Percentiles rank a stretch among this genome's conserved stretches.
These are phyloP conservation scores for Ophiostoma ips DNA, from an alignment of 2,329 filamentous ascomycete species.

Conservation along the genomic window DNA sequence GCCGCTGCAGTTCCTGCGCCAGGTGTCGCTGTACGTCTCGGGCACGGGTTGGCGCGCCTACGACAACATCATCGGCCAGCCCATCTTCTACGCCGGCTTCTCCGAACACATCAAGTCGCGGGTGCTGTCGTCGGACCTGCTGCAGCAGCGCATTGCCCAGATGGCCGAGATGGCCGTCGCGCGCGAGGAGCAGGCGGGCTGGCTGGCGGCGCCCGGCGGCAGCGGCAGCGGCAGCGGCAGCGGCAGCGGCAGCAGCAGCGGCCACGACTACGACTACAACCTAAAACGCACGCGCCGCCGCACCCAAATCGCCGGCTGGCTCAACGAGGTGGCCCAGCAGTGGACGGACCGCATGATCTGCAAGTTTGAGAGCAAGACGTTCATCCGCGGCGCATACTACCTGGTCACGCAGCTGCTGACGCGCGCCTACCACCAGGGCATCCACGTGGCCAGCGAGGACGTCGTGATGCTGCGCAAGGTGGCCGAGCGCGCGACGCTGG, in stretches of 20 bases:
- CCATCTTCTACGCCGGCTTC: constrained; percentile 86
- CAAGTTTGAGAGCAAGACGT: constrained; percentile 92
- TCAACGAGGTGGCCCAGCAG: constrained; percentile 70
- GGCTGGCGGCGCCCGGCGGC: constrained; percentile 32
- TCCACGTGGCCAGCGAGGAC: constrained; percentile 92
- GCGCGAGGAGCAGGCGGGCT: constrained; percentile 63
- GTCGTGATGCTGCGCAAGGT: constrained; percentile 70
- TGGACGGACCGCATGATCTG: constrained; percentile 95
- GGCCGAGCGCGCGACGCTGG: constrained; percentile 66
- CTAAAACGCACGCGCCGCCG: constrained; percentile 40
- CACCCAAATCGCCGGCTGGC: constrained; percentile 53
- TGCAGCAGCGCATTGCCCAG: constrained; percentile 61
- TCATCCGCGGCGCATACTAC: constrained; percentile 89
- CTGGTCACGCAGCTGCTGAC: constrained; percentile 76
- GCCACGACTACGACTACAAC: constrained; percentile 21
- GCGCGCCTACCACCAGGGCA: constrained; percentile 88
- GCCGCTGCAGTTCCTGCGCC: constrained; percentile 68
- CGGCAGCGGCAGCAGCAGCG: too few species aligned
- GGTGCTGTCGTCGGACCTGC: constrained; percentile 61
- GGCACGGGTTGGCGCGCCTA: constrained; percentile 94
- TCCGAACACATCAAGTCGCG: constrained; percentile 73
- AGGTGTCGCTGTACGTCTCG: constrained; percentile 84
- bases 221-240: too few species aligned
- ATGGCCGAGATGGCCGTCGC: constrained; percentile 61
- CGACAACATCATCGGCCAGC: constrained; percentile 77